Evolutionary conservation across 306 rosid genomes (phyloP).

Genomic region (Vachellia pachyceras): DNA sequence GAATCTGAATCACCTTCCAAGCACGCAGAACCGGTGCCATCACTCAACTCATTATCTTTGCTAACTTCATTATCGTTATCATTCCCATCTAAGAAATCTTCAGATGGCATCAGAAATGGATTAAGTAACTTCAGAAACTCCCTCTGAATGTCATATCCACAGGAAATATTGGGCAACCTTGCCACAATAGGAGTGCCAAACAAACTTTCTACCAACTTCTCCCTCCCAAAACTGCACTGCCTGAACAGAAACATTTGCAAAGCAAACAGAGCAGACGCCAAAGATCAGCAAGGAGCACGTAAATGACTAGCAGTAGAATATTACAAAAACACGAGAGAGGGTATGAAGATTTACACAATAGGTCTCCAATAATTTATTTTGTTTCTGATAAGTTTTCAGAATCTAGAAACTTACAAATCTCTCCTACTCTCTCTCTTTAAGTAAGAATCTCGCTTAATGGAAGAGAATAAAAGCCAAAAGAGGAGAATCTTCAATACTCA

Average conservation of each 20-base stretch:
- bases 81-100: slow-evolving; percentile 43
- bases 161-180: slow-evolving; percentile 54
- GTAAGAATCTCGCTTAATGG: too few relatives aligned
- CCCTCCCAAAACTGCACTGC: slow-evolving; percentile 43
- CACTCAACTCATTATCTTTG: slow-evolving; percentile 58
- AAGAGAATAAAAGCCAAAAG: too few relatives aligned
- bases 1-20: slow-evolving; percentile 54
- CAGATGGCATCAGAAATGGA: slow-evolving; percentile 56
- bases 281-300: slow-evolving; percentile 31
- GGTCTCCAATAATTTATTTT: neutral
- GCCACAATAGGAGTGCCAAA: slow-evolving; percentile 76
- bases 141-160: slow-evolving; percentile 59
- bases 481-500: too few relatives aligned
- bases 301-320: slow-evolving; percentile 20
- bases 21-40: slow-evolving; percentile 44
- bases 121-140: slow-evolving; percentile 61
- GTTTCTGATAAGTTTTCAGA: too few relatives aligned
- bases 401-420: too few relatives aligned
- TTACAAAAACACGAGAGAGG: neutral
- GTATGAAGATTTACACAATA: slow-evolving; percentile 16
- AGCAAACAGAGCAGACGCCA: slow-evolving; percentile 31
- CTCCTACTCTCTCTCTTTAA: too few relatives aligned
- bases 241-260: slow-evolving; percentile 41
- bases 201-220: slow-evolving; percentile 26
- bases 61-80: slow-evolving; percentile 44